A percentile compares a stretch with the other conserved stretches of the same genome.
phyloP scores from a whole-genome alignment of 1,284 basidiomycete species.

The Cutaneotrichosporon sp. region DNA sequence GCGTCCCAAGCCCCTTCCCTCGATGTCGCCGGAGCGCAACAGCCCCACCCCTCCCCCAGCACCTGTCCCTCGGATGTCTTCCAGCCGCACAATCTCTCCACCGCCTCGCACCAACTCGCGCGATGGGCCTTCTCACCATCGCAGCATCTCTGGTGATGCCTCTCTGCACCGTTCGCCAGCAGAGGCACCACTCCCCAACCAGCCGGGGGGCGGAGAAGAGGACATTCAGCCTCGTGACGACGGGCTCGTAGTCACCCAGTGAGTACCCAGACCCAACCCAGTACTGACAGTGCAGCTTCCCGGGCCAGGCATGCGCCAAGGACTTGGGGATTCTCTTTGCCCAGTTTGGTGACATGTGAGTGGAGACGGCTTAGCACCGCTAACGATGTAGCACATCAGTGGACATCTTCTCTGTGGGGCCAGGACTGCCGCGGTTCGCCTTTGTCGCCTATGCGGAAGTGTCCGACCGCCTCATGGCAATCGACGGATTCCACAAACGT shows the following conservation, averaged over 20 bases:
- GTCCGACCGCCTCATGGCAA: conserved; percentile 30
- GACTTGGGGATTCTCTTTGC: conserved; percentile 52
- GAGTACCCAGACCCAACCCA: conserved; percentile 10
- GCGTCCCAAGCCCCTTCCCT: conserved; percentile 31
- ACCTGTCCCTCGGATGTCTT: conserved; percentile 3
- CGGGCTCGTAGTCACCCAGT: conserved; percentile 48
- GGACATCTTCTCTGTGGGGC: conserved; percentile 51
- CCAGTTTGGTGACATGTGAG: conserved; percentile 52
- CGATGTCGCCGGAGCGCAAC: not conserved
- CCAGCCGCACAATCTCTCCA: not conserved
- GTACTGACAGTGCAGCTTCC: conserved; percentile 38
- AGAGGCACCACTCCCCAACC: not conserved
- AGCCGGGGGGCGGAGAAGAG: conserved; percentile 22
- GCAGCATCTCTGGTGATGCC: not conserved
- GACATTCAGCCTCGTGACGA: conserved; percentile 29
- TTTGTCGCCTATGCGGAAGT: conserved; percentile 45
- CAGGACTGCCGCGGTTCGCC: conserved; percentile 45
- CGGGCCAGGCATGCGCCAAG: conserved; percentile 42
- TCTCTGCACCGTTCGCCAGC: not conserved
- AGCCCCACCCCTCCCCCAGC: not conserved
- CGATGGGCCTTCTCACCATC: not conserved
- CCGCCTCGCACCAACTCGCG: conserved; percentile 7
- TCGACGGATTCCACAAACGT: conserved; percentile 37
- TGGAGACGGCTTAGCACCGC: not conserved
- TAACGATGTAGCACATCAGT: conserved; percentile 43